Base-by-base conservation (phyloP, 108 stramenopile species). In the Cylindrotheca closterium region DNA sequence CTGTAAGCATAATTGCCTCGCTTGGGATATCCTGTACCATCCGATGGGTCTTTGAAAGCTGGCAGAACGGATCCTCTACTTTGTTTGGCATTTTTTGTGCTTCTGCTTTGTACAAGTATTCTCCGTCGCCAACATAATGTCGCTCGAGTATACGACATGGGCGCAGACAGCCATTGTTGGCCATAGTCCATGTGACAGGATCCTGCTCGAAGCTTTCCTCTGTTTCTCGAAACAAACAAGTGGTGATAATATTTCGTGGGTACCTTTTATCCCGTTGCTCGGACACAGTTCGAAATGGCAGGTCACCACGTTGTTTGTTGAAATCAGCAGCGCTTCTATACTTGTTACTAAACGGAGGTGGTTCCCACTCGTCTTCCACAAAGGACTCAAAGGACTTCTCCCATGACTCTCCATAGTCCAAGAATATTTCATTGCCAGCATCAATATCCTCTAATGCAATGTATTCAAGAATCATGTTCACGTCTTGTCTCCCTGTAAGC, bases 341-440 rank as follows among this genome's bases (percentile, higher is more conserved):
- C 30, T 51, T 47, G 15, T 45, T 42, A 15, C 47, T 49, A 25
- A 19, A 34, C 27, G 33, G 46, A 1, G 42, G 48, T 30, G 77
- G 60, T 18, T 61, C 42, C 74, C 74, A 75, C 22, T 52, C 7
- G 23, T 48, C 29, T 2, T 64, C 48, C 10, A 15, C 7, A 56
- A 80, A 73, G 32, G 70, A 51, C 32, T 62, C 26, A 83, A 81
- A 88, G 15, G 79, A 79, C 8, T 70, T 42, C 47, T 84, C 82
- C 87, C 86, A 92, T 5, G 76, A 74, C 4, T 69, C 46, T 0
- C 90, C 90, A 60, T 92, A 92, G 60, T 88, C 74, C 19, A 88
- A 42, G 48, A 82, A 77, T 1, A 92, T 58, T 77, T 91, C 90
- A 74, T 91, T 83, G 18, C 77, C 81, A 4, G 59, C 52, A 26